Conservation (phyloP, 108 stramenopile genomes). For the Skeletonema grethae region DNA sequence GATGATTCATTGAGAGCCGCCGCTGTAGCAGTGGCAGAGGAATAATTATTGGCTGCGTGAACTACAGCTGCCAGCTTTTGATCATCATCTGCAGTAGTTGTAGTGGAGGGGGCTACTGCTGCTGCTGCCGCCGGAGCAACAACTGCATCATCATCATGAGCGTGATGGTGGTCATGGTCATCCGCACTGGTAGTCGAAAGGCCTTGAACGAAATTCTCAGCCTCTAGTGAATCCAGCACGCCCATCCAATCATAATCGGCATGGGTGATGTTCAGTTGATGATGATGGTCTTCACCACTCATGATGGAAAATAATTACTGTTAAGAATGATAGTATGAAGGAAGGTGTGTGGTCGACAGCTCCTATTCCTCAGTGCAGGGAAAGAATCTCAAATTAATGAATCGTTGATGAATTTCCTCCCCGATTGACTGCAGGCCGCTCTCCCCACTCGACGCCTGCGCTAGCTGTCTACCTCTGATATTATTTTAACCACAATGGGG, state of each 20-base stretch:
- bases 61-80: background rate
- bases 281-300: background rate
- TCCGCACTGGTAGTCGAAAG: background rate
- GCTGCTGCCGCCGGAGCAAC: background rate
- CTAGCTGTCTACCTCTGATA: too few relatives aligned
- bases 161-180: background rate
- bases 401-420: too few relatives aligned
- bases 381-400: background rate
- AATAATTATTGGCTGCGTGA: background rate
- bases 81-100: background rate
- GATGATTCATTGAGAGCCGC: background rate
- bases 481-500: too few relatives aligned
- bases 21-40: background rate
- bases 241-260: conserved; percentile 37
- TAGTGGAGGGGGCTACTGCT: background rate
- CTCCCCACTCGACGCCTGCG: too few relatives aligned
- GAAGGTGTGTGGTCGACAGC: too few relatives aligned
- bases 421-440: too few relatives aligned
- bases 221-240: conserved; percentile 20
- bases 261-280: conserved; percentile 15
- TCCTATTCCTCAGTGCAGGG: too few relatives aligned
- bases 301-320: background rate
- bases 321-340: too few relatives aligned
- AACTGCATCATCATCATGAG: background rate
- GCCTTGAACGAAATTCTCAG: background rate